These are phyloP conservation scores for Rhododendron vialii DNA, from an alignment of 148 eudicot species.

Conservation along the genomic window DNA sequence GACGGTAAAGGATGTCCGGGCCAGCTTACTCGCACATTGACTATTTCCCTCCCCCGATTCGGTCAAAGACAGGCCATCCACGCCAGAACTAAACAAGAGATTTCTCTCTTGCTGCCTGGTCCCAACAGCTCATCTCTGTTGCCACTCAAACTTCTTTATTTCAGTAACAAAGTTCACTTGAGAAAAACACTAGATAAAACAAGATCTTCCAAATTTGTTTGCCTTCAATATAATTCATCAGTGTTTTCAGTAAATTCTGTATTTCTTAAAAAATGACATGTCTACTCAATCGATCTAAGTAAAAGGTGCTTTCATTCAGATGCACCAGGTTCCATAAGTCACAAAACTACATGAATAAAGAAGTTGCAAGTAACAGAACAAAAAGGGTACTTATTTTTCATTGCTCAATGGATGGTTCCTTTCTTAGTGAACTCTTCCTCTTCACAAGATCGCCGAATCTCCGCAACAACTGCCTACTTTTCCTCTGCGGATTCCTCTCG, in stretches of 20 bases:
- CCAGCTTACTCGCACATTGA: no score
- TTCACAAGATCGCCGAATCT: slow-evolving; percentile 55
- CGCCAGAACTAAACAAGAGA: no score
- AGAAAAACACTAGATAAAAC: neutral
- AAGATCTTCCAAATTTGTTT: neutral
- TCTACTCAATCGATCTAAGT: neutral
- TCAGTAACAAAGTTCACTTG: neutral
- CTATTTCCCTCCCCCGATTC: no score
- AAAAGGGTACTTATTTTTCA: neutral
- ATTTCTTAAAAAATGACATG: neutral
- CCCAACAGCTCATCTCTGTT: neutral
- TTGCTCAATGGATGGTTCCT: neutral
- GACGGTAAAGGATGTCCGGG: no score
- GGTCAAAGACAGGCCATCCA: no score
- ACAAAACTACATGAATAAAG: neutral
- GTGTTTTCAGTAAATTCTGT: neutral
- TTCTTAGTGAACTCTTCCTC: slow-evolving; percentile 21
- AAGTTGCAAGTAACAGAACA: neutral
- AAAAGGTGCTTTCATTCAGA: neutral
- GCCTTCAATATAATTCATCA: neutral
- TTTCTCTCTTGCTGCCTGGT: no score
- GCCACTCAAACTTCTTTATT: no score
- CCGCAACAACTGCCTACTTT: slow-evolving; percentile 42
- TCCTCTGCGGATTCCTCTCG: slow-evolving; percentile 36
- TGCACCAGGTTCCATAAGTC: neutral